Conservation (phyloP, 2,329 filamentous ascomycete species). For the Colletotrichum siamense region DNA sequence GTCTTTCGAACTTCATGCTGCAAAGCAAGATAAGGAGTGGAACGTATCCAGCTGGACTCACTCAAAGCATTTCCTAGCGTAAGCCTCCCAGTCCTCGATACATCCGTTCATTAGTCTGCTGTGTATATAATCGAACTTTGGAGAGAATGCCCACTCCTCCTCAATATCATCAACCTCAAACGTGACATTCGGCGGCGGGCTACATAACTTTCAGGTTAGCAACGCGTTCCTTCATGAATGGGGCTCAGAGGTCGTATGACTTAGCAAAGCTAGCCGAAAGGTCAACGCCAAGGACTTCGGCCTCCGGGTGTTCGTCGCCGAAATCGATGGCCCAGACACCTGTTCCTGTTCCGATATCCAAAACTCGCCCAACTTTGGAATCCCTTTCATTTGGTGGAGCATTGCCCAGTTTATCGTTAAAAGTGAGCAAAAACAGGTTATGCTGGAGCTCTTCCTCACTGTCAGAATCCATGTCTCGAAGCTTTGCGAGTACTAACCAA, state of each 20-base stretch:
- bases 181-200: slow-evolving; percentile 47
- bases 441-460: no score
- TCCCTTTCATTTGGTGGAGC: slow-evolving; percentile 28
- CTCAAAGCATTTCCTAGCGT: slow-evolving; percentile 29
- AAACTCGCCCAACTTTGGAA: slow-evolving; percentile 29
- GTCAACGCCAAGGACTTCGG: slow-evolving; percentile 40
- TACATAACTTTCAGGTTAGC: no score
- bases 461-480: no score
- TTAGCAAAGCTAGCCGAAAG: slow-evolving; percentile 45
- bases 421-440: slow-evolving; percentile 35
- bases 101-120: not conserved
- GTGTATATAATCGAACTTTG: slow-evolving; percentile 12
- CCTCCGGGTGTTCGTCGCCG: slow-evolving; percentile 24
- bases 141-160: slow-evolving; percentile 33
- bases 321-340: slow-evolving; percentile 51
- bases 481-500: no score
- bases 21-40: no score
- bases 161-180: slow-evolving; percentile 46
- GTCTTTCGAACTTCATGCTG: no score
- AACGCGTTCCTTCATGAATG: no score
- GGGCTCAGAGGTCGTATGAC: no score
- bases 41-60: no score
- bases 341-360: slow-evolving; percentile 55
- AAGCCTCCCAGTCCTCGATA: not conserved
- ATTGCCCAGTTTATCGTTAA: slow-evolving; percentile 32